Evolutionary conservation across 768 basidiomycete genomes (phyloP).

Genomic region (Calocybe cyanea): DNA sequence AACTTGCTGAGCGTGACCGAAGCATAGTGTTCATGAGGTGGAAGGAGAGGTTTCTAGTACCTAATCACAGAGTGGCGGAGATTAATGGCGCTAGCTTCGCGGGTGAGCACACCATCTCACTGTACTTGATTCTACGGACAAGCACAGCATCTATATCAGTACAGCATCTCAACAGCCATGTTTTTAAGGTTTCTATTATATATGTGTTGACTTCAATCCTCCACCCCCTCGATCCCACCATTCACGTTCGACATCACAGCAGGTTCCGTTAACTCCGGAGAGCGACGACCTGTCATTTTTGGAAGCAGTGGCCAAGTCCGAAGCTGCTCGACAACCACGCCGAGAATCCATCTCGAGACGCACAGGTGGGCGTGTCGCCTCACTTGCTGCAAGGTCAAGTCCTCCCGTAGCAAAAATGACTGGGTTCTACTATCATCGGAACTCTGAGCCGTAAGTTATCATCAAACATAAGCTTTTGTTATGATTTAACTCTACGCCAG

Average conservation of each 20-base stretch:
- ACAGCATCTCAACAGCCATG: conserved; percentile 16
- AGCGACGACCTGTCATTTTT: conserved; percentile 22
- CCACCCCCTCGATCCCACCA: conserved; percentile 32
- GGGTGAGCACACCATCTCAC: conserved; percentile 45
- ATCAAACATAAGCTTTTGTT: background rate
- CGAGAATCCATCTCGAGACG: conserved; percentile 47
- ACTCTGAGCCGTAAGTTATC: conserved; percentile 80
- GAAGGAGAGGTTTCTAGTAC: conserved; percentile 97
- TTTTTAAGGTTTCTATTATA: conserved; percentile 82
- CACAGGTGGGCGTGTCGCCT: conserved; percentile 38
- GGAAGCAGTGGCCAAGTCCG: conserved; percentile 30
- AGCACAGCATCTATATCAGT: conserved; percentile 9
- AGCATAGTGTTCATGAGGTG: conserved; percentile 92
- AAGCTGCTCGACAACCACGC: conserved; percentile 31
- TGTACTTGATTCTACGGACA: conserved; percentile 3
- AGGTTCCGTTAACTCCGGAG: conserved; percentile 28
- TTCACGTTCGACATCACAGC: conserved; percentile 27
- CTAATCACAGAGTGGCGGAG: conserved; percentile 88
- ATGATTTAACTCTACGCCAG: conserved; percentile 22
- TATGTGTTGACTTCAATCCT: conserved; percentile 90
- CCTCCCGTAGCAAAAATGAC: conserved; percentile 71
- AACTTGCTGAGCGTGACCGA: conserved; percentile 72
- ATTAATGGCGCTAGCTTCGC: conserved; percentile 96
- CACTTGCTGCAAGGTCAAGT: conserved; percentile 41
- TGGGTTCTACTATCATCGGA: conserved; percentile 92